Percentiles rank a stretch among this genome's conserved stretches.
Evolutionary conservation across 2,329 filamentous ascomycete species (phyloP).

Genomic region (Penicillium capsulatum): DNA sequence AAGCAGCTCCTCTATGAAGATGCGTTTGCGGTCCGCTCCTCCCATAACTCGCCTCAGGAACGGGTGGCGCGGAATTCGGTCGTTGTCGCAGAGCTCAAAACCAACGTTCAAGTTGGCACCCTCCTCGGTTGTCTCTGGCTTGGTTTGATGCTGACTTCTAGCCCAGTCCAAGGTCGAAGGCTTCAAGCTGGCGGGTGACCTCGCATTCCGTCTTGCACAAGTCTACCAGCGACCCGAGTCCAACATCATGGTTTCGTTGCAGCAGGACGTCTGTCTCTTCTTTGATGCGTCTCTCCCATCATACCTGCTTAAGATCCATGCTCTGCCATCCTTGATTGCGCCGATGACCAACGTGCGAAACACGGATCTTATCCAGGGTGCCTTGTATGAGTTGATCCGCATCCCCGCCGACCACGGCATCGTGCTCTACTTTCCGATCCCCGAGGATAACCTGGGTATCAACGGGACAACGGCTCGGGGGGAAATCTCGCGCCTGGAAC

Average conservation of each 20-base stretch:
- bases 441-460: conserved; percentile 67
- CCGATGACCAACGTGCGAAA: conserved; percentile 77
- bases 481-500: conserved; percentile 60
- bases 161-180: conserved; percentile 65
- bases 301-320: conserved; percentile 71
- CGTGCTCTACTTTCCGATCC: conserved; percentile 65
- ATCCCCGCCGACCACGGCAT: conserved; percentile 65
- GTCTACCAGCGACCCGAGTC: conserved; percentile 71
- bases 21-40: conserved; percentile 36
- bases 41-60: conserved; percentile 39
- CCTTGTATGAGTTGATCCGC: conserved; percentile 66
- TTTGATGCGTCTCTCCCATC: conserved; percentile 70
- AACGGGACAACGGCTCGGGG: conserved; percentile 66
- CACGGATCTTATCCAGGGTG: conserved; percentile 69
- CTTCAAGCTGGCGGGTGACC: conserved; percentile 66
- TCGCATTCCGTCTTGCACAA: conserved; percentile 67
- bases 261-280: conserved; percentile 71
- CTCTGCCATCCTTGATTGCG: conserved; percentile 64
- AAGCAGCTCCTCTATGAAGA: conserved; percentile 42
- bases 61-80: conserved; percentile 54
- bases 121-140: background rate
- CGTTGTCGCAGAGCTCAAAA: conserved; percentile 61
- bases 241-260: conserved; percentile 70
- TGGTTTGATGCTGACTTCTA: conserved; percentile 15
- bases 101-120: conserved; percentile 60